Evolutionary conservation across 2,329 filamentous ascomycete genomes (phyloP), one percentile per base, ranked within the genome.

Genomic region (Sphaerulina populicola): DNA sequence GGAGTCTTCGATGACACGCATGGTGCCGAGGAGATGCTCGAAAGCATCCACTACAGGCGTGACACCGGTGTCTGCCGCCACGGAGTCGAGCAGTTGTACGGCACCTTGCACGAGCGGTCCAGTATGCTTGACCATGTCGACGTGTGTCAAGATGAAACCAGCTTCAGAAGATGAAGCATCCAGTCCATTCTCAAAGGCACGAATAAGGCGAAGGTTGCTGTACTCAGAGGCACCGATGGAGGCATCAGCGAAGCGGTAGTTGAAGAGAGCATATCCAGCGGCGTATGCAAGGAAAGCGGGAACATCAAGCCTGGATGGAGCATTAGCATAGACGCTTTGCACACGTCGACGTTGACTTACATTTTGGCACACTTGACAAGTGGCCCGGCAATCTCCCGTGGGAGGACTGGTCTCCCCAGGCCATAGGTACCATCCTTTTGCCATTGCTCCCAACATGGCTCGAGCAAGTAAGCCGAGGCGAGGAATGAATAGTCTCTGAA

Each of bases 401-500:
- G 90, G 61, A 96, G 70, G 18, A 79, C 74, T 53, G 88, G 79
- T 40, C 89, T 74, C 3, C 82, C 89, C 40, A 94, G 72, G 0
- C 89, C 89, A 66, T 95, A 95, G 21, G 51, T 49, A 1, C 77
- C 76, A 66, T 86, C 81, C 0, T 83, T 71, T 49, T 54, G 57
- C 68, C 79, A 83, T 54, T 84, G 78, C 71, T 88, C 77, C 70
- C 93, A 90, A 68, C 90, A 96, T 9, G 90, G 90, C 74, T 96
- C 90, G 29, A 96, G 81, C 29, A 96, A 75, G 67, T 94, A 95
- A 0, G 88, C 86, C 21, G 87, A 94, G 4, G 89, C 86, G 29
- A 95, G 72, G 75, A 95, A 96, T 11, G 86, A 86, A 68, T 95
- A 96, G 72, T 96, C 90, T 15, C 90, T 79, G 69, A 95, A 95